Evolutionary conservation across 176 grass and related monocot genomes (phyloP), one percentile per base, ranked within the genome.

Genomic region (barley (Hordeum vulgare)): DNA sequence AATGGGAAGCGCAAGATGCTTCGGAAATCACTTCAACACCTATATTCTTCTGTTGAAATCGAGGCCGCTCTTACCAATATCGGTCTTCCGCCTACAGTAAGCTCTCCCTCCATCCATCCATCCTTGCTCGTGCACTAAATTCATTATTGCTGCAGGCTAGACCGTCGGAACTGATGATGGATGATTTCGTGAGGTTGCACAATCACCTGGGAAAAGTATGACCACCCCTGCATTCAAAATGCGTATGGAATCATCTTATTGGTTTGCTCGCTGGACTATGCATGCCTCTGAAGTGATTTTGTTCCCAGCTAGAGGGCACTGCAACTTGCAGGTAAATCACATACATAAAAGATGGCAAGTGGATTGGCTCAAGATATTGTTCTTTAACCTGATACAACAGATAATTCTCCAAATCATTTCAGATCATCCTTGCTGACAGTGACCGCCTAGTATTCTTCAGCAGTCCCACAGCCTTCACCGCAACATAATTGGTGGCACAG

Each of bases 1-100:
- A 91, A 88, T 83, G 96, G 96, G 28, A 98, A 98, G 78, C 89
- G 96, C 61, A 98, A 98, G 89, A 98, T 98, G 96, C 84, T 98
- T 83, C 88, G 91, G 45, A 95, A 93, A 85, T 93, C 93, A 51
- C 93, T 98, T 86, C 92, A 95, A 14, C 85, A 95, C 58, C 61
- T 98, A 76, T 81, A 76, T 71, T 81, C 90, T 76, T 83, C 96
- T 80, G 26, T 40, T 61, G 87, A 95, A 57, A 95, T 98, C 2
- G 89, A 98, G 72, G 71, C 90, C 0, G 90, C 93, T 80, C 93
- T 98, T 23, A 47, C 59, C 44, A 86, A 37, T 61, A 91, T 98
- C 34, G 92, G 85, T 37, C 96, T 91, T 79, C 83, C 90, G 37
- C 81, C 76, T 85, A 98, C 96, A 41, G 96, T 98, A 91, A 69